Base-by-base conservation (phyloP, 2,329 filamentous ascomycete genomes). In the Corniculantispora saksenae region DNA sequence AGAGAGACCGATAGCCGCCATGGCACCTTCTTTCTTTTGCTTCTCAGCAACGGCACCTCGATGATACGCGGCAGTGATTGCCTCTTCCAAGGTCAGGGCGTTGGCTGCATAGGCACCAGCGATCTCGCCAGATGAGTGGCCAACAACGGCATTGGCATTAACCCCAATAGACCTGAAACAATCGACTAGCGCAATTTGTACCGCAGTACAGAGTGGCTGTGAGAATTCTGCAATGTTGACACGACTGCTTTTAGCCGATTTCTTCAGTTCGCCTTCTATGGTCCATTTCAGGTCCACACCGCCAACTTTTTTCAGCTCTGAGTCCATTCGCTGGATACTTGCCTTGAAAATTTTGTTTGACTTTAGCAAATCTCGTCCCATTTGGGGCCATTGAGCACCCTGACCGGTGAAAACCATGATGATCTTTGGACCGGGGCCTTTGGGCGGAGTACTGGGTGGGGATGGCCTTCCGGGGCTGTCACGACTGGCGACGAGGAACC, bases 101-200 rank as follows among this genome's bases (percentile, higher is more conserved):
- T 66, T 63, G 1, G 66, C 51, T 10, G 68, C 67, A 40, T 76
- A 78, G 6, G 76, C 77, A n/a, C 77, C 77, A 2, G 73, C 73
- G 56, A 79, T 77, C 64, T 79, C 77, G 10, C 77, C 77, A 15
- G 71, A 74, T 0, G 76, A 78, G 63, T 79, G 77, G 0, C 77
- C 77, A 1, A 77, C 69, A 2, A 77, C 72, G 7, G 67, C 70
- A 10, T 60, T 35, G 0, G 75, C 73, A 8, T 12, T 45, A 3
- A 79, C 61, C 3, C 70, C 72, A 23, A 72, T 72, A 3, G 63
- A 61, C 29, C 66, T 63, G 47, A 76, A 68, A 0, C 79, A 68
- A 12, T 78, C 71, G 1, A 79, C 70, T 1, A 82, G 65, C 3
- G 70, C 77, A 9, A 82, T 67, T 66, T 82, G 80, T 0, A 82